These are phyloP conservation scores for Asterella californica DNA, from an alignment of 225 moss, liverwort and hornwort genomes.

Conservation along the genomic window DNA sequence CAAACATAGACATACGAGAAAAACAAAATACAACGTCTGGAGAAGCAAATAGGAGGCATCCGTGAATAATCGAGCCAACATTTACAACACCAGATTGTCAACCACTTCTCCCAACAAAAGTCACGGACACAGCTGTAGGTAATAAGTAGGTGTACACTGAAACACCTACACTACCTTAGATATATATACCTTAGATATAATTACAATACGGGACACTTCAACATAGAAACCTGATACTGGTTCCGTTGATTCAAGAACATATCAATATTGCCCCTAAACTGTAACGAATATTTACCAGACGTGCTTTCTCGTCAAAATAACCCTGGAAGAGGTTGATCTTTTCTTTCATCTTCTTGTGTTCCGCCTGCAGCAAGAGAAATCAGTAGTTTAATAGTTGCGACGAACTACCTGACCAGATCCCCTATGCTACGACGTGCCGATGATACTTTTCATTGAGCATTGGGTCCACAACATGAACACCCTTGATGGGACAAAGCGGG, in stretches of 20 bases:
- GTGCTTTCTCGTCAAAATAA: conserved; percentile 54
- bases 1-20: too few relatives aligned
- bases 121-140: too few relatives aligned
- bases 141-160: too few relatives aligned
- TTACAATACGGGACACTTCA: neutral
- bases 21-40: too few relatives aligned
- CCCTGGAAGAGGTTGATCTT: conserved; percentile 37
- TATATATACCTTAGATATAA: neutral
- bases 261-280: neutral
- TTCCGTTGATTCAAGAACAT: neutral
- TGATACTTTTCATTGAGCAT: too few relatives aligned
- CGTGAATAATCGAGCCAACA: too few relatives aligned
- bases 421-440: too few relatives aligned
- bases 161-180: too few relatives aligned
- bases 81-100: too few relatives aligned
- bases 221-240: neutral
- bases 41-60: too few relatives aligned
- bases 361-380: conserved; percentile 25
- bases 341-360: conserved; percentile 33
- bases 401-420: too few relatives aligned
- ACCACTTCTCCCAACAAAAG: too few relatives aligned
- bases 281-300: conserved; percentile 33
- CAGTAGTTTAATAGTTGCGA: neutral
- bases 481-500: neutral
- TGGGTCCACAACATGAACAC: neutral